These are phyloP conservation scores for Thymus quinquecostatus DNA, from an alignment of 257 asterid genomes.

Conservation along the genomic window DNA sequence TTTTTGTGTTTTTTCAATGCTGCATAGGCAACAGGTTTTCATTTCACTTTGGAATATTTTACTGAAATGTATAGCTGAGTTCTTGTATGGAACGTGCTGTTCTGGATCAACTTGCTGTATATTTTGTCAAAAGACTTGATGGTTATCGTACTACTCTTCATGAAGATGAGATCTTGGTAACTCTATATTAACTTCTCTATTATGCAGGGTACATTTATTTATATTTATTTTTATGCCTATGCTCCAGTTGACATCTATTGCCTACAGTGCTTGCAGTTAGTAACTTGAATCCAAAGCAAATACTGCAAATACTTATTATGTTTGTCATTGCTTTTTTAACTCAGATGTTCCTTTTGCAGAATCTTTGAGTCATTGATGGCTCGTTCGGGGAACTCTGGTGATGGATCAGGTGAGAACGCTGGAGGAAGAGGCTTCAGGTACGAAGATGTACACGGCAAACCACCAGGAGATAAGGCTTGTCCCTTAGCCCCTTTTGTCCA, in stretches of 20 bases:
- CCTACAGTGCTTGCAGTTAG: conserved; percentile 64
- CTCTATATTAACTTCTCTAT: conserved; percentile 23
- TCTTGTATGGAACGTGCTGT: conserved; percentile 97
- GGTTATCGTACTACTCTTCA: conserved; percentile 77
- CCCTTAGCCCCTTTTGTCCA: too few relatives aligned
- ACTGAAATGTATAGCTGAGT: conserved; percentile 62
- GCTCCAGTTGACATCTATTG: conserved; percentile 31
- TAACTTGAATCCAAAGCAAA: conserved; percentile 69
- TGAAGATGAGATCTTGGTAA: conserved; percentile 89
- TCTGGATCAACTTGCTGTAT: conserved; percentile 81
- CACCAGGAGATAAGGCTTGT: too few relatives aligned
- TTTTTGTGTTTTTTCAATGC: conserved; percentile 26
- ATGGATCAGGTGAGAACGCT: too few relatives aligned
- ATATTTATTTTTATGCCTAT: background rate
- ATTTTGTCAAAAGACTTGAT: conserved; percentile 69
- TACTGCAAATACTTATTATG: conserved; percentile 1
- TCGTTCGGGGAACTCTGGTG: too few relatives aligned
- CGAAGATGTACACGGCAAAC: too few relatives aligned
- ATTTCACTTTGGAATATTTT: conserved; percentile 25
- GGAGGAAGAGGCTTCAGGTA: too few relatives aligned
- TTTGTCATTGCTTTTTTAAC: conserved; percentile 19
- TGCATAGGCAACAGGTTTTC: conserved; percentile 4
- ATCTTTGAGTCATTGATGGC: conserved; percentile 11
- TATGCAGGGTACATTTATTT: background rate
- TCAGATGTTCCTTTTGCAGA: conserved; percentile 34